Evolutionary conservation across 352 stramenopile genomes (phyloP).

Genomic region (Pythium aristosporum): DNA sequence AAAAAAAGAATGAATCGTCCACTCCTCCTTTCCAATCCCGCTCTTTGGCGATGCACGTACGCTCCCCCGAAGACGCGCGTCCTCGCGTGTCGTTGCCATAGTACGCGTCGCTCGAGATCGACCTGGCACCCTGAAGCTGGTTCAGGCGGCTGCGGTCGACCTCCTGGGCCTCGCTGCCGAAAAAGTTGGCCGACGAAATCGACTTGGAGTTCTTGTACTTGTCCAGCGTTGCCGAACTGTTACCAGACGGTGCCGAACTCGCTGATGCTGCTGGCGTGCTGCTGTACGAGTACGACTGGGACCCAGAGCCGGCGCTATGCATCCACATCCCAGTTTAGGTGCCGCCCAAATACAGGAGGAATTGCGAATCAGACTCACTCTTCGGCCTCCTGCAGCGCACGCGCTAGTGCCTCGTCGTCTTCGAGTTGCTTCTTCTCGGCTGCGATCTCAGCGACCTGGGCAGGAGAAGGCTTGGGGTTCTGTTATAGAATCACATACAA

Average conservation of each 20-base stretch:
- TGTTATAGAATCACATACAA: conserved; percentile 16
- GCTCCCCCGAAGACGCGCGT: conserved; percentile 60
- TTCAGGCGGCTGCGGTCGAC: conserved; percentile 65
- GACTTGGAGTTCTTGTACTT: conserved; percentile 93
- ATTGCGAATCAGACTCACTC: conserved; percentile 40
- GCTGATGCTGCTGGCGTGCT: conserved; percentile 4
- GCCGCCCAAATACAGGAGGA: no score
- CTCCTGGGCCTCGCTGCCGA: conserved; percentile 58
- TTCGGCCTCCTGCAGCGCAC: conserved; percentile 77
- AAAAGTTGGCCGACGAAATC: conserved; percentile 91
- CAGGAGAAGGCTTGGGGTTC: conserved; percentile 60
- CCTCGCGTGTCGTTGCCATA: conserved; percentile 56
- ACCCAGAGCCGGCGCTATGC: not conserved
- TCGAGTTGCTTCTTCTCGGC: conserved; percentile 78
- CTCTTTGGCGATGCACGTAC: conserved; percentile 37
- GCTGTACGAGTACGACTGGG: conserved; percentile 23
- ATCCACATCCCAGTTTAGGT: no score
- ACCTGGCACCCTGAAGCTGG: conserved; percentile 76
- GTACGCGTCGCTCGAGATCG: conserved; percentile 88
- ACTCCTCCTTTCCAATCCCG: not conserved
- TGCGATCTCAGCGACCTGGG: conserved; percentile 20
- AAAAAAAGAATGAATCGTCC: not conserved
- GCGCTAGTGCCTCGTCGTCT: conserved; percentile 82
- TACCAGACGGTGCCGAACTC: conserved; percentile 7
- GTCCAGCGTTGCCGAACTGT: conserved; percentile 58